Percentiles rank a stretch among this genome's conserved stretches.
Conservation (phyloP, 352 stramenopile species). For the Phytophthora kernoviae region DNA sequence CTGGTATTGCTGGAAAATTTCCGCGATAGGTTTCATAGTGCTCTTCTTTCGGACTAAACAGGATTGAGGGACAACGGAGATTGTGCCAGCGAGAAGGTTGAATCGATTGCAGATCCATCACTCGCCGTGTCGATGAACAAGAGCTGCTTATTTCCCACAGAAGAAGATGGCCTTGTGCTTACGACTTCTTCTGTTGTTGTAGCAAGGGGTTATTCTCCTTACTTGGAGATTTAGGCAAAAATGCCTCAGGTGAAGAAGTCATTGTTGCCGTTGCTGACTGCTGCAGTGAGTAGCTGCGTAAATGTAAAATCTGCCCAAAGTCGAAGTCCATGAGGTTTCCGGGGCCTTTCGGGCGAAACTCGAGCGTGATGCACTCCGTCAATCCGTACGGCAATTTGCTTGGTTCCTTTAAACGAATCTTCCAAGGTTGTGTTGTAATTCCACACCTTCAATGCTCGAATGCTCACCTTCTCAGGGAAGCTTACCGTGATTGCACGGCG, state of each 20-base stretch:
- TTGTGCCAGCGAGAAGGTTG: conserved; percentile 12
- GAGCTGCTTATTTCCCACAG: not conserved
- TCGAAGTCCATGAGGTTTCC: conserved; percentile 82
- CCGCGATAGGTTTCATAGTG: conserved; percentile 54
- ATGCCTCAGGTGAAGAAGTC: conserved; percentile 2
- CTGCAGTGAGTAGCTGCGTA: conserved; percentile 28
- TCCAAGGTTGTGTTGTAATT: conserved; percentile 83
- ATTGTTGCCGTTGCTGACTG: conserved; percentile 1
- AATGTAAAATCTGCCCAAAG: conserved; percentile 83
- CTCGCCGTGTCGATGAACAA: conserved; percentile 7
- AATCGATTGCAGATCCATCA: conserved; percentile 11
- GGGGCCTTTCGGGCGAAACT: conserved; percentile 77
- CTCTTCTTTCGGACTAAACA: conserved; percentile 10
- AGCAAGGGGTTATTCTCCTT: conserved; percentile 6
- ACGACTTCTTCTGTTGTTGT: conserved; percentile 17
- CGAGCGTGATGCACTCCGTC: conserved; percentile 50
- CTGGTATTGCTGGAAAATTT: conserved; percentile 89
- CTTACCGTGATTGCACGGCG: conserved; percentile 50
- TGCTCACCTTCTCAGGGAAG: conserved; percentile 47
- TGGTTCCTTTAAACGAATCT: conserved; percentile 78
- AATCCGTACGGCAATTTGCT: conserved; percentile 59
- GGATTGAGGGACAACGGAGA: conserved; percentile 7
- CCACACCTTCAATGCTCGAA: conserved; percentile 73
- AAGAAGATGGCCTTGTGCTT: conserved; percentile 17
- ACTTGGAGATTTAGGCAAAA: conserved; percentile 11